These are phyloP conservation scores for Diphasiastrum complanatum DNA, from an alignment of 83 land plant genomes.

Conservation along the genomic window DNA sequence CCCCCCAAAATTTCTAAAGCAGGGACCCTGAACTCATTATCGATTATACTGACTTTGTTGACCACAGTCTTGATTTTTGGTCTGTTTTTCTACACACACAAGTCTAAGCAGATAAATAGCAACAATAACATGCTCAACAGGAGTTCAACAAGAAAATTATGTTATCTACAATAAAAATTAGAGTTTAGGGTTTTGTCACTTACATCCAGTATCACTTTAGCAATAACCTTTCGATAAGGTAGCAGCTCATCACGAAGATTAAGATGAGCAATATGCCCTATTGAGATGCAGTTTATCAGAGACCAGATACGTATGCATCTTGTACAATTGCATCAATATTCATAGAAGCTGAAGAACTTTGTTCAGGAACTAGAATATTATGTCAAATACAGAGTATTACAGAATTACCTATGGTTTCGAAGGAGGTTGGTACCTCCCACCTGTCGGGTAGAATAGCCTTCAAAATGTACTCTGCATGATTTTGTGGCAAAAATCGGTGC, in stretches of 20 bases:
- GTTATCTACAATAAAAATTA: neutral
- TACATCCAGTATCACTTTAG: constrained; percentile 90
- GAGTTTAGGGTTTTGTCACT: constrained; percentile 18
- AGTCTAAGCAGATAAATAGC: neutral
- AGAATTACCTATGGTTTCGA: constrained; percentile 83
- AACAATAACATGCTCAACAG: neutral
- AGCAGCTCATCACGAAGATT: constrained; percentile 70
- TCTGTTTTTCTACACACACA: constrained; percentile 62
- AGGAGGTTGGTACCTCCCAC: constrained; percentile 79
- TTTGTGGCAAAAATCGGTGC: neutral
- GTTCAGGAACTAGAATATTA: too few relatives aligned
- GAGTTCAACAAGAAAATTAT: neutral
- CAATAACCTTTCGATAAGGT: constrained; percentile 68
- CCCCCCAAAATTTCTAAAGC: constrained; percentile 83
- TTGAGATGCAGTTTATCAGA: constrained; percentile 10
- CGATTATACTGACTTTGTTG: constrained; percentile 84
- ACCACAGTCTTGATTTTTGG: constrained; percentile 86
- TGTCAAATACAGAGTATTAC: too few relatives aligned
- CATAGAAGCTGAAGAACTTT: too few relatives aligned
- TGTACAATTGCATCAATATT: too few relatives aligned
- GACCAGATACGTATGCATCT: too few relatives aligned
- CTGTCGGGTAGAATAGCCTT: constrained; percentile 80
- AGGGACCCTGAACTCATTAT: constrained; percentile 92
- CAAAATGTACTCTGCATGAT: constrained; percentile 80
- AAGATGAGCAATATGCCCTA: constrained; percentile 97